Evolutionary conservation across 345 rosid species (phyloP), one percentile per base, ranked within the genome.

Genomic region (Abelmoschus esculentus): DNA sequence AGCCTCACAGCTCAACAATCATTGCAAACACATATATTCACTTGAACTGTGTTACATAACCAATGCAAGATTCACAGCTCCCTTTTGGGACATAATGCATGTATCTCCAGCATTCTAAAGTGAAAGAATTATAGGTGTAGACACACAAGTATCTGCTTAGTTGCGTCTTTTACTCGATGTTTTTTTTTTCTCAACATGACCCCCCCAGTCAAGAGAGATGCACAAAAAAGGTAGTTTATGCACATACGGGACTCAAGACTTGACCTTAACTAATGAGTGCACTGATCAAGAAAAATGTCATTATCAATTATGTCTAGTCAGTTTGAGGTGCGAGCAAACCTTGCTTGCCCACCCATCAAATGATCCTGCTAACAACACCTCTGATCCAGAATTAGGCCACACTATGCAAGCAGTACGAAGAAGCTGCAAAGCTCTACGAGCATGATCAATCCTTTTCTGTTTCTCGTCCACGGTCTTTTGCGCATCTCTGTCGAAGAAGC

Each of bases 341-440:
- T 91, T 81, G 42, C 92, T 78, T n/a, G 87, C 74, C 99, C 99
- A 95, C 47, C 99, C 96, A 54, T 95, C 99, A 78, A 85, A 95
- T 7, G 99, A 91, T 68, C 99, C 97, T 40, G 87, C 80, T 52
- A 95, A 70, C 64, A 91, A 80, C 75, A 95, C 96, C 79, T 86
- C 97, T 38, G 89, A 77, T 67, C 96, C 97, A 40, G 85, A 76
- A 83, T 83, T 90, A 72, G 93, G 91, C 96, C 96, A 95, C 61
- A 87, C 86, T 75, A 95, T 77, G 79, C 83, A 87, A 53, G 85
- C 84, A 14, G 80, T 82, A 12, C 93, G 86, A 46, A 91, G 86
- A 74, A 86, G 80, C 50, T 67, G 82, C 69, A 86, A 77, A 28
- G 87, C 93, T 83, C 84, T 85, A 28, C 70, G 70, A 69, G 91